Conservation (phyloP, 768 basidiomycete genomes). For the Pleurotus tuoliensis region DNA sequence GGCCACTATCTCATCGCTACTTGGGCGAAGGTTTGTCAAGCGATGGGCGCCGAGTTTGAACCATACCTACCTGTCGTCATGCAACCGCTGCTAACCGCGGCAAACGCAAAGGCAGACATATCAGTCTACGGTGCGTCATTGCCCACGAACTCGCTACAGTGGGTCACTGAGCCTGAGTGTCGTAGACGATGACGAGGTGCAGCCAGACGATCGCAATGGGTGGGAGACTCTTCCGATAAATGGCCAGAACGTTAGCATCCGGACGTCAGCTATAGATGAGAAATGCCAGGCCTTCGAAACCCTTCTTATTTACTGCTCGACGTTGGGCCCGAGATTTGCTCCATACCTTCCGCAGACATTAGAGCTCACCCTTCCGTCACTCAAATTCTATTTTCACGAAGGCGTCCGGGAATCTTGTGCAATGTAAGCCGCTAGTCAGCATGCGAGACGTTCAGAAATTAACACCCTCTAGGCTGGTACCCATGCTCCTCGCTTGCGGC, state of each 20-base stretch:
- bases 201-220: slow-evolving; percentile 58
- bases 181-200: slow-evolving; percentile 53
- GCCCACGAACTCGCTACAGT: neutral
- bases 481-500: slow-evolving; percentile 65
- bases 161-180: slow-evolving; percentile 2
- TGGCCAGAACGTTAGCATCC: slow-evolving; percentile 71
- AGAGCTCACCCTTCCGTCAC: slow-evolving; percentile 65
- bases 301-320: slow-evolving; percentile 75
- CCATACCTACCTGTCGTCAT: slow-evolving; percentile 84
- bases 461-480: slow-evolving; percentile 50
- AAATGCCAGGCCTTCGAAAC: slow-evolving; percentile 88
- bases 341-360: slow-evolving; percentile 71
- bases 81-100: slow-evolving; percentile 70
- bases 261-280: slow-evolving; percentile 79
- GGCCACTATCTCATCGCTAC: slow-evolving; percentile 78
- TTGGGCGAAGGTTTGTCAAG: slow-evolving; percentile 88
- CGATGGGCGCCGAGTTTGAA: slow-evolving; percentile 80
- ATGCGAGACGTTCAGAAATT: neutral
- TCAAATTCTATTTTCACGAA: slow-evolving; percentile 81
- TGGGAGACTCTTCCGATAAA: slow-evolving; percentile 80
- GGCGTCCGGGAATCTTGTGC: slow-evolving; percentile 78
- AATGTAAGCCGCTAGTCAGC: slow-evolving; percentile 45
- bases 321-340: slow-evolving; percentile 60
- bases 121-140: slow-evolving; percentile 57
- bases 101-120: slow-evolving; percentile 77